Evolutionary conservation across 139 green algal species (phyloP).

Genomic region (Desmodesmus armatus): DNA sequence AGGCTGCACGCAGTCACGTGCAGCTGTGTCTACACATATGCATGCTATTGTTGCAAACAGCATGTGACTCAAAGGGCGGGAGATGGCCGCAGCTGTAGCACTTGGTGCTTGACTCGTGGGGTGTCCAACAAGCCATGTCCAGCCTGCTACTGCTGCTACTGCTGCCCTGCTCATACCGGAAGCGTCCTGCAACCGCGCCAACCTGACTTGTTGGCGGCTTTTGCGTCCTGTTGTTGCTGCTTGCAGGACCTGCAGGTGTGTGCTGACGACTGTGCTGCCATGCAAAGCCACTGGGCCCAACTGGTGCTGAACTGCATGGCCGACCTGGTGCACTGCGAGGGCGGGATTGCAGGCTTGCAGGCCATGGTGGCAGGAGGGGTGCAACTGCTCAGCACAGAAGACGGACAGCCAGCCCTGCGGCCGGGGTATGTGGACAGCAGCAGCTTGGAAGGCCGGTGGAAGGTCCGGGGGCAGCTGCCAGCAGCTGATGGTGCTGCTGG

Average conservation of each 20-base stretch:
- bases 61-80: no score
- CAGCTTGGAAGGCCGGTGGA: constrained; percentile 3
- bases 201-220: no score
- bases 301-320: constrained; percentile 67
- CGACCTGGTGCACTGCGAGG: constrained; percentile 46
- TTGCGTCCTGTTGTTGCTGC: not conserved
- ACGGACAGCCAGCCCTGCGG: not conserved
- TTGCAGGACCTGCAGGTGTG: not conserved
- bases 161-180: no score
- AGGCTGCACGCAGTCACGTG: no score
- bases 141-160: not conserved
- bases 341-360: constrained; percentile 44
- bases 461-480: constrained; percentile 26
- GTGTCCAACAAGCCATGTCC: no score
- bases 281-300: constrained; percentile 50
- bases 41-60: no score
- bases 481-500: constrained; percentile 21
- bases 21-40: no score
- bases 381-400: constrained; percentile 4
- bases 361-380: constrained; percentile 31
- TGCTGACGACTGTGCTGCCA: not conserved
- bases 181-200: no score
- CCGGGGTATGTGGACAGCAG: not conserved
- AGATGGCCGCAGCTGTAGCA: no score
- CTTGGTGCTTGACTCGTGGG: no score